Percentiles rank a stretch among this genome's conserved stretches.
phyloP scores from a whole-genome alignment of 495 filamentous ascomycete species.

The Platismatia glauca region DNA sequence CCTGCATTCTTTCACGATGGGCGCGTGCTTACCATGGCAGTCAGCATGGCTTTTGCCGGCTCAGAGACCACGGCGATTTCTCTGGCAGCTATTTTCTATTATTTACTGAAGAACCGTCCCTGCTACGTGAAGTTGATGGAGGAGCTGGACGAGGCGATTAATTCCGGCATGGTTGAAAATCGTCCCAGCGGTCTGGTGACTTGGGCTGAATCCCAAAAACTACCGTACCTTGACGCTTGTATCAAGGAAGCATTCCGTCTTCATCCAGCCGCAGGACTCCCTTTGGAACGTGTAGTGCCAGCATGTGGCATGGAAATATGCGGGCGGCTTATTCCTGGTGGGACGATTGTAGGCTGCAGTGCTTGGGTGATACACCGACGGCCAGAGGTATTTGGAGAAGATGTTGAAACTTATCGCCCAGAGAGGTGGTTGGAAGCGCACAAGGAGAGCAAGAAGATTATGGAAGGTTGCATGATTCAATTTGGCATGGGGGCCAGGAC shows the following conservation, averaged over 20 bases:
- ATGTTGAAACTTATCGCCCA: constrained; percentile 48
- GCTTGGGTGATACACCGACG: constrained; percentile 56
- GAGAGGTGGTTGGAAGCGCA: constrained; percentile 48
- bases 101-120: constrained; percentile 45
- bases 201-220: constrained; percentile 46
- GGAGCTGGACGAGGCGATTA: constrained; percentile 44
- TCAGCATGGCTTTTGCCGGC: constrained; percentile 58
- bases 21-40: constrained; percentile 57
- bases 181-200: constrained; percentile 44
- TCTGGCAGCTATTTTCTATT: constrained; percentile 56
- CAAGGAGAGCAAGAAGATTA: constrained; percentile 40
- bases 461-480: constrained; percentile 53
- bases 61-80: constrained; percentile 58
- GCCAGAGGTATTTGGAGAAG: constrained; percentile 49
- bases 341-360: constrained; percentile 54
- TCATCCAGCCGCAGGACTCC: constrained; percentile 51
- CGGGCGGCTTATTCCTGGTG: constrained; percentile 45
- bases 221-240: constrained; percentile 55
- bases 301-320: constrained; percentile 27
- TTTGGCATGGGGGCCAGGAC: constrained; percentile 53
- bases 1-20: constrained; percentile 58
- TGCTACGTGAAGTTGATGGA: constrained; percentile 36
- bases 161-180: constrained; percentile 29
- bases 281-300: constrained; percentile 43
- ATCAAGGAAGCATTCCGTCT: constrained; percentile 60